Evolutionary conservation across 306 rosid species (phyloP).

Genomic region (Castanea mollissima): DNA sequence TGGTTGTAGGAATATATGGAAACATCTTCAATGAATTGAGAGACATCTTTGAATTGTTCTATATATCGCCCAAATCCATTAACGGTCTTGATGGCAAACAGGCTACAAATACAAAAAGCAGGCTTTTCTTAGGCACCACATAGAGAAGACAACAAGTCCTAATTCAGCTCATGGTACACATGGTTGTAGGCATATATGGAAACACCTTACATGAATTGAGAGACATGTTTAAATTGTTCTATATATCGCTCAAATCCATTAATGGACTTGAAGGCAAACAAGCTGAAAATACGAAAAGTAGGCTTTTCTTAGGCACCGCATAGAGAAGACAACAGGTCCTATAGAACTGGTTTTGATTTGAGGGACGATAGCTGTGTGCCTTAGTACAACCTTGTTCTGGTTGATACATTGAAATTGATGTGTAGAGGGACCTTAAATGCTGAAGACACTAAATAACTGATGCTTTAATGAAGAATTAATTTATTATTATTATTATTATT

Average conservation of each 20-base stretch:
- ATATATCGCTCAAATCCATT: too few species aligned
- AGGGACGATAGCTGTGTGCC: neutral
- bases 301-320: neutral
- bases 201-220: too few species aligned
- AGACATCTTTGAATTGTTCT: too few species aligned
- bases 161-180: neutral
- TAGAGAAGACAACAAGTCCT: neutral
- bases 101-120: neutral
- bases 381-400: neutral
- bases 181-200: too few species aligned
- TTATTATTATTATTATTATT: too few species aligned
- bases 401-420: neutral
- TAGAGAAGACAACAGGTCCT: neutral
- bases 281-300: neutral
- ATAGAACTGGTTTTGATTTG: neutral
- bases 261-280: neutral
- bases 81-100: neutral
- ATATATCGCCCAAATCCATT: too few species aligned
- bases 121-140: neutral
- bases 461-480: too few species aligned
- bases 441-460: neutral
- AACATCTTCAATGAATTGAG: too few species aligned
- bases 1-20: too few species aligned
- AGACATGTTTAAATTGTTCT: too few species aligned
- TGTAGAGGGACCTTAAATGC: neutral